Evolutionary conservation across 83 land plant species (phyloP).

Genomic region (Thuja plicata): DNA sequence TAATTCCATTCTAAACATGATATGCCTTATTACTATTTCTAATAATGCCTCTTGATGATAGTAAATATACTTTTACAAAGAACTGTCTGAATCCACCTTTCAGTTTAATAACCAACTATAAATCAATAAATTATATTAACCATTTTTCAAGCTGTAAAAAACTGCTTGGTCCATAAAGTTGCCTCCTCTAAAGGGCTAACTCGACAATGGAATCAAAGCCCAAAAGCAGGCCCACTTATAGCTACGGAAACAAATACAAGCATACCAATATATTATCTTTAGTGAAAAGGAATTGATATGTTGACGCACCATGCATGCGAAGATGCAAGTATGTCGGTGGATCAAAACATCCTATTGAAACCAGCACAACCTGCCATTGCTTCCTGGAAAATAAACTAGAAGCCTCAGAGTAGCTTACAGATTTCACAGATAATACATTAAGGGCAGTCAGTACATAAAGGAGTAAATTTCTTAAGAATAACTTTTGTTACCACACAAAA

Average conservation of each 20-base stretch:
- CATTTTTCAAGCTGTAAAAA: no score
- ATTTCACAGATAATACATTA: not conserved
- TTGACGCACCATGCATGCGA: conserved; percentile 76
- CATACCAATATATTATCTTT: not conserved
- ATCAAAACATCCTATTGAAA: conserved; percentile 87
- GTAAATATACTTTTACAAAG: no score
- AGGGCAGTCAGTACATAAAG: no score
- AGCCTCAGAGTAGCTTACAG: not conserved
- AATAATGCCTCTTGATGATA: not conserved
- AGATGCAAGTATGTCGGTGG: conserved; percentile 94
- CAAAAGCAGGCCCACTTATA: not conserved
- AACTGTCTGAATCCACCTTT: not conserved
- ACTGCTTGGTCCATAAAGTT: not conserved
- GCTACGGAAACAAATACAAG: not conserved
- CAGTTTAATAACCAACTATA: no score
- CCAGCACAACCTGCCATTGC: conserved; percentile 52
- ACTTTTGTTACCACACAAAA: no score
- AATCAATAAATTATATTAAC: no score
- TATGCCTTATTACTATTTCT: not conserved
- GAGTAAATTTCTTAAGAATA: not conserved
- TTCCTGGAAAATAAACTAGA: conserved; percentile 24
- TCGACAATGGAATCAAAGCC: not conserved
- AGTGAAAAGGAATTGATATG: not conserved
- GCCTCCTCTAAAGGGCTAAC: not conserved
- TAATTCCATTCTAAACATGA: not conserved